Evolutionary conservation across 2,329 filamentous ascomycete genomes (phyloP), one percentile per base, ranked within the genome.

Genomic region (Colletotrichum orbiculare): DNA sequence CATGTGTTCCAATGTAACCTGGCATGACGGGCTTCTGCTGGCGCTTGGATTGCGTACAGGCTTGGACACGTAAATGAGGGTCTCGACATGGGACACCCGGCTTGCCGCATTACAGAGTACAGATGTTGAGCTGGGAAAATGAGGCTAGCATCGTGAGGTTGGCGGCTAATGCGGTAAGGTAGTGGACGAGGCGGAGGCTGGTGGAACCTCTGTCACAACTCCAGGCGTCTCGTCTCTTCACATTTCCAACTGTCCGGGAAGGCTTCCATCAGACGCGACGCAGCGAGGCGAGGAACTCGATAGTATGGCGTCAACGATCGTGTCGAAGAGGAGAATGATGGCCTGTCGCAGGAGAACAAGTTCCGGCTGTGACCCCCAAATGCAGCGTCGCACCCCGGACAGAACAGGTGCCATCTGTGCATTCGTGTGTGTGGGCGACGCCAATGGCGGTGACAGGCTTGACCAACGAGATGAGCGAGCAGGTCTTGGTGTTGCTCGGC

Each of bases 1-100:
- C 55, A 58, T 49, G 55, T 58, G 55, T 58, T 50, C 55, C 46
- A 45, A 58, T 58, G 55, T 58, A 58, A 58, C 55, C 55, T 58
- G 55, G 55, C 39, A 58, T 49, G 46, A 58, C 55, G 55, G 55
- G 45, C 55, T 50, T 50, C 55, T 39, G 55, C 55, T 50, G 46
- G 12, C 43, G 55, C 46, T 58, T 25, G 25, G 25, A 25, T 25
- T 58, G 55, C 46, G 55, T 50, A 37, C 54, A 56, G 34, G 35
- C 34, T 37, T 17, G n/a, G 49, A 25, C 4, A 47, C 35, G 49
- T n/a, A 55, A 17, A 50, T 35, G 55, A 57, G 55, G 55, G 46
- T 58, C 55, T 50, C 37, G 46, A 58, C 55, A 50, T 58, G 55
- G 55, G 55, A 35, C n/a, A 58, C 46, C 55, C 55, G 50, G 55